Evolutionary conservation across 2,329 filamentous ascomycete species (phyloP), one percentile per base, ranked within the genome.

Genomic region (Aspergillus sp.): DNA sequence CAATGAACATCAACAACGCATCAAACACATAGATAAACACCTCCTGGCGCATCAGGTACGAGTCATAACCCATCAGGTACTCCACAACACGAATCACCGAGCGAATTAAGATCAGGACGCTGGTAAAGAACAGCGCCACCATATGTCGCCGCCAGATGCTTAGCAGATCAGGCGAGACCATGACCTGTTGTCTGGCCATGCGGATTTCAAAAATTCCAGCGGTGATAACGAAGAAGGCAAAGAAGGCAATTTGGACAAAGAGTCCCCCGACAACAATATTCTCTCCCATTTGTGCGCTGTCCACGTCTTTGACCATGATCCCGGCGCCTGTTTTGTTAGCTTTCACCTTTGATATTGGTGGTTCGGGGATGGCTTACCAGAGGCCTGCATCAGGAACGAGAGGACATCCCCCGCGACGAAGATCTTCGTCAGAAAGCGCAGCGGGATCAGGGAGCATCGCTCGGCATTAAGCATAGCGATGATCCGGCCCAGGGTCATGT

Each of bases 141-240:
- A 80, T 67, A 26, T 78, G 67, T 9, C 55, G 62, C 26, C 66
- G 69, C 77, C 77, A 80, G 17, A 68, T 42, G 1, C 18, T 18
- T 4, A 49, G 48, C 24, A 74, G 36, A 4, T 62, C 59, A 1
- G 48, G 22, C 3, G 70, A 66, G 0, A 56, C 57, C 34, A 58
- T 48, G 32, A 71, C 74, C 0, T 75, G 74, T 4, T 60, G 42
- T 6, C 62, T 66, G 1, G 48, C 44, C 75, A 71, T 57, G n/a
- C 68, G 69, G 1, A 38, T 15, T 39, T 70, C 65, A 52, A 71
- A 70, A 1, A 68, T 38, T 0, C 64, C 20, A 1, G 68, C 62
- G 2, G 55, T 65, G 51, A 69, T 63, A 0, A 67, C 53, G 56
- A 72, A 71, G 26, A 70, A 65, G 8, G 66, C 63, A 48, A 71